These are phyloP conservation scores for Panicum hallii DNA, from an alignment of 202 grass and related monocot species.

Conservation along the genomic window DNA sequence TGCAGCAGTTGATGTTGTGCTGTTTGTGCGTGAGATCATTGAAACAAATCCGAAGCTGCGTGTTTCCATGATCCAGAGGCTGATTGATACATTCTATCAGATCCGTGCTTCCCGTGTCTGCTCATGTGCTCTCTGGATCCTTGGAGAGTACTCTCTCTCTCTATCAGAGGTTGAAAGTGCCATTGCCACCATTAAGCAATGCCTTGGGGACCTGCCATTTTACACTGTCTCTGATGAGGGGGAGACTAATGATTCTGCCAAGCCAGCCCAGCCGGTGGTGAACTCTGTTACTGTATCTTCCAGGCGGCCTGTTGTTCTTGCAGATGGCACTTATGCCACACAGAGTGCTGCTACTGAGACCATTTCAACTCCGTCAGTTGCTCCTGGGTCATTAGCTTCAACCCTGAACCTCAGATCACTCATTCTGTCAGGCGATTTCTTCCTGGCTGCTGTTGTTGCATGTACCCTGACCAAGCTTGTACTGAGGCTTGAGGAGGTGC, in stretches of 20 bases:
- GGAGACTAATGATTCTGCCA: constrained; percentile 58
- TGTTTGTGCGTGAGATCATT: constrained; percentile 91
- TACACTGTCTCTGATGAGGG: constrained; percentile 75
- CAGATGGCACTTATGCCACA: constrained; percentile 84
- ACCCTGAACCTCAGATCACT: constrained; percentile 80
- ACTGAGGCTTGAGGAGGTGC: constrained; percentile 83
- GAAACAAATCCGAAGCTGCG: constrained; percentile 82
- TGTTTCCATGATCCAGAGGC: constrained; percentile 85
- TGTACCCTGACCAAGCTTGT: constrained; percentile 87
- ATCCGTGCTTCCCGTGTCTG: constrained; percentile 78
- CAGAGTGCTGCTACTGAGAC: constrained; percentile 76
- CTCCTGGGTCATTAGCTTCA: constrained; percentile 58
- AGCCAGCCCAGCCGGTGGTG: constrained; percentile 52
- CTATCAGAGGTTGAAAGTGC: constrained; percentile 77
- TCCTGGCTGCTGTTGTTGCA: constrained; percentile 68
- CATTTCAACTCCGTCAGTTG: constrained; percentile 57
- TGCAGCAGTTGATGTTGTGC: constrained; percentile 80
- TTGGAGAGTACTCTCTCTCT: constrained; percentile 89
- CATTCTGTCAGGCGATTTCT: constrained; percentile 90
- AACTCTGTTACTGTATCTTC: constrained; percentile 77
- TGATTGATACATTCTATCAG: constrained; percentile 91
- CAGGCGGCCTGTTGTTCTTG: constrained; percentile 72
- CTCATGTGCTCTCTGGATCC: constrained; percentile 80
- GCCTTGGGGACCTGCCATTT: constrained; percentile 83
- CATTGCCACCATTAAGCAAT: constrained; percentile 77